phyloP scores from a whole-genome alignment of 495 filamentous ascomycete genomes.

The Ascobolus immersus region DNA sequence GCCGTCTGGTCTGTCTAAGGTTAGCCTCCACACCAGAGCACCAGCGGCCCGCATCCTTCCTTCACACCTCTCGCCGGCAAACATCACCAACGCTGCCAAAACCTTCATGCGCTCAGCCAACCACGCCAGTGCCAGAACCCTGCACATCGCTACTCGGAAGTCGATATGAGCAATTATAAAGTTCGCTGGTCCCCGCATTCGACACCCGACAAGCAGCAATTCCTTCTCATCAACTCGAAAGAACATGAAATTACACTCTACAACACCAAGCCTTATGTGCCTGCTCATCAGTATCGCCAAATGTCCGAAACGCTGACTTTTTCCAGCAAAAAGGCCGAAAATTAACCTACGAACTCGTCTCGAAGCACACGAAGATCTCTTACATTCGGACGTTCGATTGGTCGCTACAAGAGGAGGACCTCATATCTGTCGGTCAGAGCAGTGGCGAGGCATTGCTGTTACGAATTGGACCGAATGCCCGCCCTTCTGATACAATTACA shows the following conservation, averaged over 20 bases:
- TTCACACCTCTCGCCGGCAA: no score
- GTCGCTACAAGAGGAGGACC: conserved; percentile 47
- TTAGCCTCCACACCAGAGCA: no score
- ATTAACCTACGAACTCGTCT: conserved; percentile 24
- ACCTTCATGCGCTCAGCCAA: no score
- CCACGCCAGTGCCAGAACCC: no score
- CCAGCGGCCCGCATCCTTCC: no score
- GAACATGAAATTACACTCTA: conserved; percentile 59
- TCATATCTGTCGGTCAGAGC: conserved; percentile 63
- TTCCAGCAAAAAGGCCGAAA: conserved; percentile 1
- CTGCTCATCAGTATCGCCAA: conserved; percentile 1
- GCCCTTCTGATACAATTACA: conserved; percentile 10
- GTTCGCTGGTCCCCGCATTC: conserved; percentile 81
- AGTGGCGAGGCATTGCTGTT: conserved; percentile 67
- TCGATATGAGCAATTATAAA: no score
- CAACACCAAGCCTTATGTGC: conserved; percentile 33
- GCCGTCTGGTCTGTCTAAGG: no score
- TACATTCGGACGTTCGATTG: conserved; percentile 81
- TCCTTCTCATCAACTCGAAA: conserved; percentile 63
- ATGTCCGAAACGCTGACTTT: no score
- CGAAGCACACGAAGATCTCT: conserved; percentile 58
- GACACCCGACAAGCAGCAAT: conserved; percentile 34
- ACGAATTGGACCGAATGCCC: conserved; percentile 39
- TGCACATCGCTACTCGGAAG: no score
- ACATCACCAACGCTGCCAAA: no score